Evolutionary conservation across 148 eudicot genomes (phyloP).

Genomic region (Pharnaceum exiguum): DNA sequence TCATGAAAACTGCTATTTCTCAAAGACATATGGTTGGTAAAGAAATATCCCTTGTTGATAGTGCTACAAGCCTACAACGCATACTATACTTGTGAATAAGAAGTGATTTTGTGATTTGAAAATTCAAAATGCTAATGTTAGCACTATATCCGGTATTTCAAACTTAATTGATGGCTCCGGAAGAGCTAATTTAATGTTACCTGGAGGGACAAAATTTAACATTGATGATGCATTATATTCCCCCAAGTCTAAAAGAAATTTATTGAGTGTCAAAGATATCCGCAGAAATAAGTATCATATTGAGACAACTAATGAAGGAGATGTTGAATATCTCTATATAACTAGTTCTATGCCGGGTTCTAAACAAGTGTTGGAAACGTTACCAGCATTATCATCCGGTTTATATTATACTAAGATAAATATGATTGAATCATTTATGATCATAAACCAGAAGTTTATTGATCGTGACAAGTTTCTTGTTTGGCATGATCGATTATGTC

Average conservation of each 20-base stretch:
- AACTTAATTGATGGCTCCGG: not conserved
- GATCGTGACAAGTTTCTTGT: not conserved
- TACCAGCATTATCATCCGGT: not conserved
- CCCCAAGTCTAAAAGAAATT: not conserved
- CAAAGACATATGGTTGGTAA: too few species aligned
- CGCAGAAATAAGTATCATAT: constrained; percentile 5
- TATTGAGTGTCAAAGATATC: not conserved
- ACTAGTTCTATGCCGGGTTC: not conserved
- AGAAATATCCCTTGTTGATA: too few species aligned
- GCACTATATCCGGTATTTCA: not conserved
- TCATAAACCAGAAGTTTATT: not conserved
- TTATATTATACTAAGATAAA: not conserved
- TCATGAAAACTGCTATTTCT: too few species aligned
- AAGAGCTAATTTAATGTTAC: not conserved
- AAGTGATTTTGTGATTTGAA: too few species aligned
- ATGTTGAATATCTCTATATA: not conserved
- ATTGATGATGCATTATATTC: not conserved
- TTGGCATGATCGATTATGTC: not conserved
- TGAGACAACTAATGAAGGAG: constrained; percentile 3
- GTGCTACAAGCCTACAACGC: too few species aligned
- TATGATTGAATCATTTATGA: not conserved
- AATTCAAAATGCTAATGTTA: not conserved
- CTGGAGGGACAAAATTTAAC: not conserved
- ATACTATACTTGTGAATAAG: too few species aligned
- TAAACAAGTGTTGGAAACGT: not conserved